These are phyloP conservation scores for Calophaca sinica DNA, from an alignment of 306 rosid species.

Conservation along the genomic window DNA sequence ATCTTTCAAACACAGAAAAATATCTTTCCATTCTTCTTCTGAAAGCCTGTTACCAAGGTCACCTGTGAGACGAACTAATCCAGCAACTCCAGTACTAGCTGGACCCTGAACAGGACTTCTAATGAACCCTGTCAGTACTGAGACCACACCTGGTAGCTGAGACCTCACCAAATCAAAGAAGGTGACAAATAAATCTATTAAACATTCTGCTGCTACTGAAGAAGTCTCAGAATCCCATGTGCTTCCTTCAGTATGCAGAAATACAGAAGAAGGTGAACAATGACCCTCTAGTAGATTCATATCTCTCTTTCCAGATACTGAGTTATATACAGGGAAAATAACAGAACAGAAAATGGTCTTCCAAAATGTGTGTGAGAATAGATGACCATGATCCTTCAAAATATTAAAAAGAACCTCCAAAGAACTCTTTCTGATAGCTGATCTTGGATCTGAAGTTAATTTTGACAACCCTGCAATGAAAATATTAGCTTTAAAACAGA, in stretches of 20 bases:
- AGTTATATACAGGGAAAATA: slow-evolving; percentile 76
- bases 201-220: slow-evolving; percentile 82
- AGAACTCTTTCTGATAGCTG: slow-evolving; percentile 96
- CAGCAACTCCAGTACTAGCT: slow-evolving; percentile 91
- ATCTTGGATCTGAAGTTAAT: slow-evolving; percentile 89
- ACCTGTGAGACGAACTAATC: slow-evolving; percentile 75
- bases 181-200: slow-evolving; percentile 77
- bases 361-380: slow-evolving; percentile 84
- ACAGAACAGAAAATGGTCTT: slow-evolving; percentile 72
- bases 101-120: slow-evolving; percentile 91
- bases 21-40: slow-evolving; percentile 81
- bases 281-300: slow-evolving; percentile 48
- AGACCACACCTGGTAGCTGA: slow-evolving; percentile 82
- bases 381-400: slow-evolving; percentile 95
- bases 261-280: slow-evolving; percentile 52
- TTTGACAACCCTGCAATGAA: slow-evolving; percentile 84
- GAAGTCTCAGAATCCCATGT: slow-evolving; percentile 93
- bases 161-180: slow-evolving; percentile 76
- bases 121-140: slow-evolving; percentile 74
- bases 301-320: slow-evolving; percentile 61
- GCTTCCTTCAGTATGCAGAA: slow-evolving; percentile 66
- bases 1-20: slow-evolving; percentile 82
- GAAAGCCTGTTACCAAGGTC: slow-evolving; percentile 79
- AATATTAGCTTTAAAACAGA: slow-evolving; percentile 35
- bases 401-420: slow-evolving; percentile 97